Evolutionary conservation across 371 early-diverging fungal species (phyloP).

Genomic region (Saksenaea oblongispora): DNA sequence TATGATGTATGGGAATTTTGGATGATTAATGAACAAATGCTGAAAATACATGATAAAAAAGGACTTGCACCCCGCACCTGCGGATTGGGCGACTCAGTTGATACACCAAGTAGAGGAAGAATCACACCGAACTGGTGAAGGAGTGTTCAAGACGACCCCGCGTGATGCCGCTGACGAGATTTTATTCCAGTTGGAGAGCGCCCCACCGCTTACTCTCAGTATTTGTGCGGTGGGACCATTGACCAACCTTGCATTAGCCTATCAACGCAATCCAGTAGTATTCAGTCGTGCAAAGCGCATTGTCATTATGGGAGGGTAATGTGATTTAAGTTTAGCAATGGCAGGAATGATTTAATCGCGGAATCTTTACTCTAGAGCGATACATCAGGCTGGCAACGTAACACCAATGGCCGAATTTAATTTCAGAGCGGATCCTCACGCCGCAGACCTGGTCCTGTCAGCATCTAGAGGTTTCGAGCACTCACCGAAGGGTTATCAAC

Average conservation of each 20-base stretch:
- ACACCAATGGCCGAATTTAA: conserved; percentile 61
- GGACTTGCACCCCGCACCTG: conserved; percentile 40
- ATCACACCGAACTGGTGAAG: conserved; percentile 14
- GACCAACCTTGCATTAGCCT: conserved; percentile 60
- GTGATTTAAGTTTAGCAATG: background rate
- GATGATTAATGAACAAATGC: background rate
- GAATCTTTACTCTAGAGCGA: conserved; percentile 12
- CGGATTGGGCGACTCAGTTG: conserved; percentile 39
- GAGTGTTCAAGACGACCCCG: conserved; percentile 33
- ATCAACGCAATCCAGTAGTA: conserved; percentile 46
- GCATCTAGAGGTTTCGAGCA: conserved; percentile 39
- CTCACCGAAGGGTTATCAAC: conserved; percentile 17
- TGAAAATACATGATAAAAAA: background rate
- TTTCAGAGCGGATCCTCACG: conserved; percentile 53
- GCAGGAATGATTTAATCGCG: background rate
- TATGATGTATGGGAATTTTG: conserved; percentile 11
- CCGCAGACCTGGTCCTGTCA: conserved; percentile 46
- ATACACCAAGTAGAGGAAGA: conserved; percentile 20
- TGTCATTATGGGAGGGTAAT: conserved; percentile 56
- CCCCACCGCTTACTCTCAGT: conserved; percentile 47
- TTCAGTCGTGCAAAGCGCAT: conserved; percentile 52
- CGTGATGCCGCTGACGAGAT: conserved; percentile 51
- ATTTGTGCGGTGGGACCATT: conserved; percentile 58
- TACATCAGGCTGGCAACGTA: conserved; percentile 45
- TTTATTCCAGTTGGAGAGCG: conserved; percentile 39